Percentiles rank a stretch among this genome's conserved stretches.
Evolutionary conservation across 257 asterid genomes (phyloP).

Genomic region (Mentha longifolia): DNA sequence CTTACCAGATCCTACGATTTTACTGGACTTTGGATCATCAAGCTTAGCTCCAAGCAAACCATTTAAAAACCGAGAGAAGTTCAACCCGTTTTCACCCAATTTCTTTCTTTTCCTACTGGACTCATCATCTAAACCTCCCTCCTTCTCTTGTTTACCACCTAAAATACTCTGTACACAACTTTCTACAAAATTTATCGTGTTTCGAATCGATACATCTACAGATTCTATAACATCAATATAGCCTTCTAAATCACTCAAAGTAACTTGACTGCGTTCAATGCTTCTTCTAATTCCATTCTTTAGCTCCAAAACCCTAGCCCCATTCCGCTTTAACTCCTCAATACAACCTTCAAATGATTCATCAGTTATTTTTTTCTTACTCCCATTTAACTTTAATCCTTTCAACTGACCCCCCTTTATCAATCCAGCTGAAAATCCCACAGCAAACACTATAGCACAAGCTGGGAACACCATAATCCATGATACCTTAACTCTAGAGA

Average conservation of each 20-base stretch:
- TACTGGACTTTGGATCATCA: constrained; percentile 43
- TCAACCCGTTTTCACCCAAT: constrained; percentile 40
- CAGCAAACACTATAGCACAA: constrained; percentile 73
- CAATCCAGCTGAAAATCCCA: constrained; percentile 75
- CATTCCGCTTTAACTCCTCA: constrained; percentile 52
- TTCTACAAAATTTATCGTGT: constrained; percentile 51
- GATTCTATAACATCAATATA: constrained; percentile 53
- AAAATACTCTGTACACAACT: constrained; percentile 46
- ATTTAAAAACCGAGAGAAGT: constrained; percentile 40
- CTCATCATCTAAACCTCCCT: constrained; percentile 42
- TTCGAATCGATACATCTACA: constrained; percentile 34
- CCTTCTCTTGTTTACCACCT: constrained; percentile 46
- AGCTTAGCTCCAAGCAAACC: constrained; percentile 53
- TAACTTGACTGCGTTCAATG: constrained; percentile 52
- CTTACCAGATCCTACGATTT: constrained; percentile 38
- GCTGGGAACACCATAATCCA: constrained; percentile 77
- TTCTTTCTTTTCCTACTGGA: constrained; percentile 53
- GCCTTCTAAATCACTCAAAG: constrained; percentile 59
- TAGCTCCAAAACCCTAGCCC: constrained; percentile 46
- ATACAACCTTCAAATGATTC: constrained; percentile 42
- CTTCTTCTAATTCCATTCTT: constrained; percentile 53
- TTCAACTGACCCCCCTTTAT: constrained; percentile 67
- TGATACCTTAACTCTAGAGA: constrained; percentile 76
- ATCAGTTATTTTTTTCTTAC: constrained; percentile 44
- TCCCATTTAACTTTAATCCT: constrained; percentile 42